Evolutionary conservation across 257 asterid genomes (phyloP).

Genomic region (Ophiorrhiza pumila): DNA sequence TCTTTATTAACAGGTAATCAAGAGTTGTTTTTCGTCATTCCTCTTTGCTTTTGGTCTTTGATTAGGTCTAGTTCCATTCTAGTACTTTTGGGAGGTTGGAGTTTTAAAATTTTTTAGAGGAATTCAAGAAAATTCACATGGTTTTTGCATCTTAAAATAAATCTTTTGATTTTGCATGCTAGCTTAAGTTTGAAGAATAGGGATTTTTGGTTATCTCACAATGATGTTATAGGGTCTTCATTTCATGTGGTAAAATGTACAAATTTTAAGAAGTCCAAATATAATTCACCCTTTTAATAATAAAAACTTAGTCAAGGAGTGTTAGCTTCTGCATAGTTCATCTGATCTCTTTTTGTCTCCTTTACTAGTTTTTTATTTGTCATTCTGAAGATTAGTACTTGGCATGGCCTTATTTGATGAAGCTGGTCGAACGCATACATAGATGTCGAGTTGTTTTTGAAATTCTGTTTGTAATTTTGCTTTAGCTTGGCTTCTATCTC

Average conservation of each 20-base stretch:
- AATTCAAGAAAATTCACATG: not conserved
- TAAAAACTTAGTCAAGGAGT: not conserved
- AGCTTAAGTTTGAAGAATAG: not conserved
- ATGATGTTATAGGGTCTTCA: not conserved
- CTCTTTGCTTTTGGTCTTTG: not conserved
- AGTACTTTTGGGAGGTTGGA: not conserved
- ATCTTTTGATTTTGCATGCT: not conserved
- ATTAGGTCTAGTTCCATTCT: not conserved
- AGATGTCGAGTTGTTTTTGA: not conserved
- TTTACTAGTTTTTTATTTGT: not conserved
- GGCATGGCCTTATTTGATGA: not conserved
- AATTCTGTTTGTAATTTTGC: not conserved
- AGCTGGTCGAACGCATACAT: not conserved
- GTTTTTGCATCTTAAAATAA: not conserved
- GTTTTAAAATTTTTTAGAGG: too few relatives aligned
- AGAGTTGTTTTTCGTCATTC: not conserved
- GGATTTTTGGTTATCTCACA: not conserved
- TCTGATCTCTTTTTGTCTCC: not conserved
- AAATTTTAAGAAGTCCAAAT: not conserved
- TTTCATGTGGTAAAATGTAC: not conserved
- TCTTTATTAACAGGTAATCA: conserved; percentile 79
- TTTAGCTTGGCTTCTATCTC: not conserved
- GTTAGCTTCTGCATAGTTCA: not conserved
- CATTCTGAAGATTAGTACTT: not conserved
- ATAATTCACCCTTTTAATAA: not conserved